phyloP scores from a whole-genome alignment of 2,329 filamentous ascomycete species.

The Gliomastix tumulicola region DNA sequence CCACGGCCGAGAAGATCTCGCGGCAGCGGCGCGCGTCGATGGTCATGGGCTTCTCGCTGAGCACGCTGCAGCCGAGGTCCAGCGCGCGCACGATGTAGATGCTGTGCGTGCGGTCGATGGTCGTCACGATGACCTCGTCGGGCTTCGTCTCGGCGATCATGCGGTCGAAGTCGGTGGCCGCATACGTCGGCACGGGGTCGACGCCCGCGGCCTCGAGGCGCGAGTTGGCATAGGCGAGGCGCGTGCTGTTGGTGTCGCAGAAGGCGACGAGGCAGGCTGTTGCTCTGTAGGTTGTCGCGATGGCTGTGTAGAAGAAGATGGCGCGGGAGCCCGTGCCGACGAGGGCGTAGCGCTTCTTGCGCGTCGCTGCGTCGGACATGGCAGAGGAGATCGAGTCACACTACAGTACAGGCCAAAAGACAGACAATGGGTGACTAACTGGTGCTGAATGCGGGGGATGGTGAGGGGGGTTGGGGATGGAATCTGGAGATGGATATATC shows the following conservation, averaged over 20 bases:
- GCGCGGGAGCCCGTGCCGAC: conserved; percentile 53
- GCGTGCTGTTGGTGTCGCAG: conserved; percentile 55
- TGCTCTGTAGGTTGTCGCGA: conserved; percentile 40
- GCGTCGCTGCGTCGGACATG: too few relatives aligned
- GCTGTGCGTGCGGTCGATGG: conserved; percentile 55
- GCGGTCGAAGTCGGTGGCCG: conserved; percentile 45
- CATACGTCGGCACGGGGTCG: conserved; percentile 42
- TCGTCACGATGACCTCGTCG: conserved; percentile 56
- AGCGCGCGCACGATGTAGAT: conserved; percentile 53
- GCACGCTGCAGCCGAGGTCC: conserved; percentile 50
- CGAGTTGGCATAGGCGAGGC: conserved; percentile 48
- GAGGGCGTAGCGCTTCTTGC: conserved; percentile 44
- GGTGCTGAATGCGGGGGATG: background rate
- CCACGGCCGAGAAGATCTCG: conserved; percentile 46
- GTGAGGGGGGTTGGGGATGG: background rate
- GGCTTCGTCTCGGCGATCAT: conserved; percentile 51
- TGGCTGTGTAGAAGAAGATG: conserved; percentile 55
- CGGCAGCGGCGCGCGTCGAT: conserved; percentile 48
- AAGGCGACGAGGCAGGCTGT: conserved; percentile 47
- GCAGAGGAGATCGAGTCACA: too few relatives aligned
- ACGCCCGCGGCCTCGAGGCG: conserved; percentile 39
- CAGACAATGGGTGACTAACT: too few relatives aligned
- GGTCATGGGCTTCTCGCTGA: conserved; percentile 62
- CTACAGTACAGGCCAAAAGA: background rate
- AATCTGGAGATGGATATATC: too few relatives aligned